These are phyloP conservation scores for Astragalus glycyphyllos DNA, from an alignment of 306 rosid genomes.

Conservation along the genomic window DNA sequence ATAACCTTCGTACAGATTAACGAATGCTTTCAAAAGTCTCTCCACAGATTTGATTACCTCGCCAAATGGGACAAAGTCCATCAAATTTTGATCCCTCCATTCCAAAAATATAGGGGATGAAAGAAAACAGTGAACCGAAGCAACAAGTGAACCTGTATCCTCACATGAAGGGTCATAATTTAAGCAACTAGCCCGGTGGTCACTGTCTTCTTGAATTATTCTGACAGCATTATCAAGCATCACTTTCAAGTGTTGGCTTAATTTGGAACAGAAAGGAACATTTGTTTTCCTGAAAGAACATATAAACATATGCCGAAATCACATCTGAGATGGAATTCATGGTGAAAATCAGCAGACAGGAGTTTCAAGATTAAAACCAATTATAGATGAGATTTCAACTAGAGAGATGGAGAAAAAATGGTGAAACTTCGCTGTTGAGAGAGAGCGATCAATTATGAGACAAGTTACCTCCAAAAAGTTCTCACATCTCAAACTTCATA, in stretches of 20 bases:
- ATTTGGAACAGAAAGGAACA: slow-evolving; percentile 58
- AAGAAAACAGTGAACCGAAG: slow-evolving; percentile 69
- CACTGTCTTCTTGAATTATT: slow-evolving; percentile 60
- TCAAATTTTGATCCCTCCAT: slow-evolving; percentile 52
- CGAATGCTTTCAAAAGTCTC: slow-evolving; percentile 72
- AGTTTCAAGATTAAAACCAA: slow-evolving; percentile 16
- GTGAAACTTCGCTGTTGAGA: slow-evolving; percentile 9
- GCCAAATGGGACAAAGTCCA: slow-evolving; percentile 52
- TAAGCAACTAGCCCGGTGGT: slow-evolving; percentile 51
- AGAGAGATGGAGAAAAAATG: not conserved
- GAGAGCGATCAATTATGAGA: not conserved
- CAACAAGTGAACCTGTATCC: slow-evolving; percentile 51
- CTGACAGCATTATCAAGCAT: slow-evolving; percentile 61
- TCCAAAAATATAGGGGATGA: slow-evolving; percentile 63
- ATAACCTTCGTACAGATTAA: slow-evolving; percentile 65
- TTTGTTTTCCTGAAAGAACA: slow-evolving; percentile 61
- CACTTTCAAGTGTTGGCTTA: slow-evolving; percentile 61
- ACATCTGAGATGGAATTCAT: slow-evolving; percentile 25
- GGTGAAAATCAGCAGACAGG: slow-evolving; percentile 29
- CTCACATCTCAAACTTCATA: slow-evolving; percentile 5
- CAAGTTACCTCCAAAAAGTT: slow-evolving; percentile 17
- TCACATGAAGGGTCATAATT: slow-evolving; percentile 57
- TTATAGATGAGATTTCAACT: slow-evolving; percentile 14
- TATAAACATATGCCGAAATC: slow-evolving; percentile 31
- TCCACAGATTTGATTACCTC: slow-evolving; percentile 59